Evolutionary conservation across 2,329 filamentous ascomycete genomes (phyloP).

Genomic region (Ophiostoma quercus): DNA sequence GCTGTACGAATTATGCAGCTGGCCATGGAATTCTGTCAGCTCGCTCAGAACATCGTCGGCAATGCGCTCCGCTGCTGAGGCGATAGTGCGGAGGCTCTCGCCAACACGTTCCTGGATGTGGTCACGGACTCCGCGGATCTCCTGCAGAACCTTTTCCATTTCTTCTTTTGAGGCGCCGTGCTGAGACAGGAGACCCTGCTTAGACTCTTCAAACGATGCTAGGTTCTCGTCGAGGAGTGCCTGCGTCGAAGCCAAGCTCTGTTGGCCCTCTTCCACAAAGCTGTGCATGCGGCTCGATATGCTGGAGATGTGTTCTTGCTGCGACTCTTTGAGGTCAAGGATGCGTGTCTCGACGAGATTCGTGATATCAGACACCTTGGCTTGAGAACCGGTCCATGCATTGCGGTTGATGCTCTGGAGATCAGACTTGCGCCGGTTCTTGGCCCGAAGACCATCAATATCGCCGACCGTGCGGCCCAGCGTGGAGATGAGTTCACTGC

Average conservation of each 20-base stretch:
- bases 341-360: conserved; percentile 70
- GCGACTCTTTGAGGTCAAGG: conserved; percentile 64
- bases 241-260: conserved; percentile 65
- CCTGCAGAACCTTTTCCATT: conserved; percentile 86
- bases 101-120: conserved; percentile 82
- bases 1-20: conserved; percentile 27
- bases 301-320: conserved; percentile 62
- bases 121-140: conserved; percentile 84
- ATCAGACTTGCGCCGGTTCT: conserved; percentile 78
- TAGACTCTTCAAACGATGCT: conserved; percentile 53
- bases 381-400: conserved; percentile 71
- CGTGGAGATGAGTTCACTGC: conserved; percentile 70
- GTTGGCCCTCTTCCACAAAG: conserved; percentile 71
- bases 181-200: conserved; percentile 52
- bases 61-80: conserved; percentile 78
- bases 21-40: conserved; percentile 73
- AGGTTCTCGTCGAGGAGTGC: conserved; percentile 65
- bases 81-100: conserved; percentile 76
- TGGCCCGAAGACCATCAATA: conserved; percentile 75
- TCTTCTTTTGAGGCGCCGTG: conserved; percentile 68
- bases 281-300: conserved; percentile 67
- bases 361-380: conserved; percentile 71
- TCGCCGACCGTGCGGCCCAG: conserved; percentile 73
- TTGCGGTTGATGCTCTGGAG: conserved; percentile 74
- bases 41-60: conserved; percentile 84